phyloP scores from a whole-genome alignment of 345 rosid species.

The Noccaea caerulescens region DNA sequence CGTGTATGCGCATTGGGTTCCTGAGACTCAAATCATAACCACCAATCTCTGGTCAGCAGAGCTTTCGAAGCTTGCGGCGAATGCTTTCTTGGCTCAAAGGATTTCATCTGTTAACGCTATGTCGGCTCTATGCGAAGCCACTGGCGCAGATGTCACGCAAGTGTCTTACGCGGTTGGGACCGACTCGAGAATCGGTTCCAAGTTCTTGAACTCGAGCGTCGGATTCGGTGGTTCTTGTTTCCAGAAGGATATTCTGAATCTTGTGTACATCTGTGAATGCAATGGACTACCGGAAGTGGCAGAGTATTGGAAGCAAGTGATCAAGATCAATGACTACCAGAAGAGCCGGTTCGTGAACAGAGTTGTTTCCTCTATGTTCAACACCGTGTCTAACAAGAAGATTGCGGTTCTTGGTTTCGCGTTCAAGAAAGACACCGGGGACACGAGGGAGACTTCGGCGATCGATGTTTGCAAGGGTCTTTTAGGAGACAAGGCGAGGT shows the following conservation, averaged over 20 bases:
- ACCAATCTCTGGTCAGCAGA: conserved; percentile 94
- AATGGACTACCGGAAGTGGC: conserved; percentile 80
- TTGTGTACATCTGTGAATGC: conserved; percentile 82
- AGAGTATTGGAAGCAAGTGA: conserved; percentile 80
- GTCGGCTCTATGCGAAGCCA: conserved; percentile 88
- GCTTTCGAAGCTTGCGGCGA: conserved; percentile 86
- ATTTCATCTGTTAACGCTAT: conserved; percentile 86
- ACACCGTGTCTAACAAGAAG: conserved; percentile 73
- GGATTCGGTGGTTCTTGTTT: conserved; percentile 93
- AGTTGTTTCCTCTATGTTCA: conserved; percentile 83
- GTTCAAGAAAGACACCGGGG: conserved; percentile 88
- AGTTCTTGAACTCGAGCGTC: conserved; percentile 81
- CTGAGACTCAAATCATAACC: conserved; percentile 62
- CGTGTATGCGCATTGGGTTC: conserved; percentile 89
- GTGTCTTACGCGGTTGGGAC: conserved; percentile 75
- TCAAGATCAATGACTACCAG: conserved; percentile 80
- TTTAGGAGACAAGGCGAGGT: conserved; percentile 63
- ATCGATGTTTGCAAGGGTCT: conserved; percentile 85
- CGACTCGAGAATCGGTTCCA: conserved; percentile 76
- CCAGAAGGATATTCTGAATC: conserved; percentile 76
- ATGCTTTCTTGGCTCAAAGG: conserved; percentile 86
- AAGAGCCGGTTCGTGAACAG: conserved; percentile 75
- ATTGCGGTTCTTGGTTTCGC: conserved; percentile 83
- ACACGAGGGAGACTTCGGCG: conserved; percentile 83
- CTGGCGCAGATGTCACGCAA: conserved; percentile 75